Evolutionary conservation across 169 alveolate species (phyloP).

Genomic region (Eimeria maxima): DNA sequence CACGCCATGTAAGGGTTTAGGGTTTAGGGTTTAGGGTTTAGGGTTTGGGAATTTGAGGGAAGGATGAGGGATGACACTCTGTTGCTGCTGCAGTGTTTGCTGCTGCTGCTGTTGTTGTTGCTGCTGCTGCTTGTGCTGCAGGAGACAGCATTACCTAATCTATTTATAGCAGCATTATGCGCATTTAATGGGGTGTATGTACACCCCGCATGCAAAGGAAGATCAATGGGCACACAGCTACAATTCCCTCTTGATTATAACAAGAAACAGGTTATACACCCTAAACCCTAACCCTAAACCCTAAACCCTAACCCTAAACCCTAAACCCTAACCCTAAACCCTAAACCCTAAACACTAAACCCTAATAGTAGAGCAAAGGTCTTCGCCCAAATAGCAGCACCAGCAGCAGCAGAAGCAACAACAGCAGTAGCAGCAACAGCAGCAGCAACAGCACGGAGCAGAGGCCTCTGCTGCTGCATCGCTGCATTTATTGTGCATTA

Average conservation of each 20-base stretch:
- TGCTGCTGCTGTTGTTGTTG: too few relatives aligned
- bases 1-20: conserved; percentile 22
- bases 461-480: neutral
- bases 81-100: too few relatives aligned
- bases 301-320: too few relatives aligned
- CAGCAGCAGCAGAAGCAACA: neutral
- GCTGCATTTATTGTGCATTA: neutral
- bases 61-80: too few relatives aligned
- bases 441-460: neutral
- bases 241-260: neutral
- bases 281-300: too few relatives aligned
- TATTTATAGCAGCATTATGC: conserved; percentile 27
- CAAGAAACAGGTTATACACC: neutral
- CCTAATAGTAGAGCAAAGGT: neutral
- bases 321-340: too few relatives aligned
- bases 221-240: neutral
- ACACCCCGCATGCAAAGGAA: conserved; percentile 60
- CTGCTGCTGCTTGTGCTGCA: neutral
- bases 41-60: too few relatives aligned
- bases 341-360: too few relatives aligned
- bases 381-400: neutral
- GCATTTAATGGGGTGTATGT: conserved; percentile 26
- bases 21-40: neutral
- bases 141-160: conserved; percentile 20
- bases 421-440: neutral